These are phyloP conservation scores for Epichloe glyceriae DNA, from an alignment of 2,329 filamentous ascomycete species.

Conservation along the genomic window DNA sequence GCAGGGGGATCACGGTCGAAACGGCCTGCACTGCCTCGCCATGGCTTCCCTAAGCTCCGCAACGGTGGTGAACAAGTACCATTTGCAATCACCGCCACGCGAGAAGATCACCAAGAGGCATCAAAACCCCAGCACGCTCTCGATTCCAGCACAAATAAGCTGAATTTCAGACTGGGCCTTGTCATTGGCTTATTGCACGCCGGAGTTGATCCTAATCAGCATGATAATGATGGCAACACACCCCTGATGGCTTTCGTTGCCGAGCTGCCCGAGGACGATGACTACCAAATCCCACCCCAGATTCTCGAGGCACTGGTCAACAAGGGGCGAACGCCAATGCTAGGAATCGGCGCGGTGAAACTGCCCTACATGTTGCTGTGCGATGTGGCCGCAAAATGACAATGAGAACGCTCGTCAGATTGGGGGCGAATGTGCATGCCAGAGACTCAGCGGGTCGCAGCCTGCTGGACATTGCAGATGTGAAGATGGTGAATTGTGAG, in stretches of 20 bases:
- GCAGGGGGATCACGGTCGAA: constrained; percentile 32
- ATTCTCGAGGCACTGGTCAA: constrained; percentile 32
- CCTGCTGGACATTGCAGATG: constrained; percentile 33
- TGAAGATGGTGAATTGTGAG: constrained; percentile 19
- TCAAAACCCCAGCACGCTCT: constrained; percentile 16
- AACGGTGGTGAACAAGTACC: constrained; percentile 23
- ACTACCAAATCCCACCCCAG: constrained; percentile 32
- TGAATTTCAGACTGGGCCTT: constrained; percentile 16
- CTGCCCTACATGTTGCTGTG: constrained; percentile 40
- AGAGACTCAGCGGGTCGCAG: constrained; percentile 31
- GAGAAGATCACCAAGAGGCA: constrained; percentile 5
- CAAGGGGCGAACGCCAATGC: constrained; percentile 31
- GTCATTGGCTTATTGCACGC: constrained; percentile 20
- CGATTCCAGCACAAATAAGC: constrained; percentile 20
- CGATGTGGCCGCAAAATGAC: constrained; percentile 40
- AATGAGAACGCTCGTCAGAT: constrained; percentile 30
- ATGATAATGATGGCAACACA: constrained; percentile 37
- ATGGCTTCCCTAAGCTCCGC: constrained; percentile 33
- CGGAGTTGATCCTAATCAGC: constrained; percentile 37
- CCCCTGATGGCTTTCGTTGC: constrained; percentile 42
- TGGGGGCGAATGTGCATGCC: constrained; percentile 34
- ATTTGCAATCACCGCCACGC: constrained; percentile 10
- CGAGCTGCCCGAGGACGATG: constrained; percentile 36
- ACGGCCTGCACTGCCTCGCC: constrained; percentile 46
- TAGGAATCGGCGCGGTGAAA: constrained; percentile 41